Evolutionary conservation across 305 asterid genomes (phyloP).

Genomic region (Fraxinus baroniana): DNA sequence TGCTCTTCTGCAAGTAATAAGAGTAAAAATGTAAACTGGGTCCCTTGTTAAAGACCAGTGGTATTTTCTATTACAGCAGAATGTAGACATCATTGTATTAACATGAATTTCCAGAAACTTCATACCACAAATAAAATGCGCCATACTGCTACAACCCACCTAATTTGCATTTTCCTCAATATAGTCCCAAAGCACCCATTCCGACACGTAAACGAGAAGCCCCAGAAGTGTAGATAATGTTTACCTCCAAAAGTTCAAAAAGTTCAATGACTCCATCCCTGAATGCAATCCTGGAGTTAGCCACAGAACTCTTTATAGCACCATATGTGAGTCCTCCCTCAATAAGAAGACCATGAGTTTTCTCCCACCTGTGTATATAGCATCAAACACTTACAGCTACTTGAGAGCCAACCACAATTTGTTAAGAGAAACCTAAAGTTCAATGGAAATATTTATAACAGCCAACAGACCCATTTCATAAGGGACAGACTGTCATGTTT

Average conservation of each 20-base stretch:
- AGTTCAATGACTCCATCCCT: conserved; percentile 89
- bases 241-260: conserved; percentile 83
- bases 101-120: background rate
- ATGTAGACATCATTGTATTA: background rate
- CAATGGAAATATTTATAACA: conserved; percentile 8
- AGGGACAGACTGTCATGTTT: background rate
- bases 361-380: conserved; percentile 71
- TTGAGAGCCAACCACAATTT: background rate
- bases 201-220: conserved; percentile 9
- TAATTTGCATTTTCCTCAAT: conserved; percentile 14
- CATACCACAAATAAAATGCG: background rate
- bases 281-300: conserved; percentile 62
- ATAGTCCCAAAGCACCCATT: conserved; percentile 14
- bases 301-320: conserved; percentile 73
- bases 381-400: conserved; percentile 18
- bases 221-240: conserved; percentile 14
- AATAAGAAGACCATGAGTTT: conserved; percentile 82
- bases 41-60: conserved; percentile 7
- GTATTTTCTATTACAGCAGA: background rate
- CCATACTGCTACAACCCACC: background rate
- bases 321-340: conserved; percentile 75
- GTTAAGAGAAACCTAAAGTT: conserved; percentile 6
- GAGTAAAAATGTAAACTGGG: conserved; percentile 11
- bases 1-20: conserved; percentile 52
- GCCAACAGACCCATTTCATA: background rate